Evolutionary conservation across 1,284 basidiomycete genomes (phyloP).

Genomic region (Cutaneotrichosporon dermatis): DNA sequence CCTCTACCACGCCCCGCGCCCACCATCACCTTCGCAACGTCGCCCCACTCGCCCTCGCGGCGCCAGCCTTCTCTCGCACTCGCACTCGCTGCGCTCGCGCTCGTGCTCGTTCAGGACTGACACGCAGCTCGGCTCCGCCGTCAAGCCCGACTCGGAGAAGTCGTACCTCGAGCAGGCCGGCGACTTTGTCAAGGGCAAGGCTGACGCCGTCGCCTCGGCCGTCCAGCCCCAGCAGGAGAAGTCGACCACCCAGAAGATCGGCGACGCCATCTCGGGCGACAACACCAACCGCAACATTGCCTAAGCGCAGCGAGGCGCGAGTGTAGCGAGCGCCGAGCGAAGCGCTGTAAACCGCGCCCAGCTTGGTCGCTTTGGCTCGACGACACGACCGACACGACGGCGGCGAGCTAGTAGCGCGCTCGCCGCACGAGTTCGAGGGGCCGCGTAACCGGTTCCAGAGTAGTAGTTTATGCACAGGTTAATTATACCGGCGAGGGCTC

Average conservation of each 20-base stretch:
- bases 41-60: too few relatives aligned
- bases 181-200: conserved; percentile 39
- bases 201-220: conserved; percentile 42
- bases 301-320: neutral
- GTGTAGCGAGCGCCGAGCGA: too few relatives aligned
- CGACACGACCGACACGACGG: too few relatives aligned
- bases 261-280: conserved; percentile 33
- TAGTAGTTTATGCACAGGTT: too few relatives aligned
- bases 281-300: conserved; percentile 19
- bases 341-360: too few relatives aligned
- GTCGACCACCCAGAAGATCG: conserved; percentile 45
- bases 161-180: conserved; percentile 44
- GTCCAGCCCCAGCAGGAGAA: conserved; percentile 41
- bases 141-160: conserved; percentile 48
- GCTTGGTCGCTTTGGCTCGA: too few relatives aligned
- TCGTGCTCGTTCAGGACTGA: neutral
- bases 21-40: neutral
- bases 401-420: too few relatives aligned
- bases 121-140: conserved; percentile 25
- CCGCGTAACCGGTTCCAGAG: neutral
- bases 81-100: too few relatives aligned
- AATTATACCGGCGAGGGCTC: too few relatives aligned
- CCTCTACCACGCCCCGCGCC: neutral
- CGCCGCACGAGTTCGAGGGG: neutral
- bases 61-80: too few relatives aligned